Base-by-base conservation (phyloP, 2,329 filamentous ascomycete genomes). In the Xylariales sp. region DNA sequence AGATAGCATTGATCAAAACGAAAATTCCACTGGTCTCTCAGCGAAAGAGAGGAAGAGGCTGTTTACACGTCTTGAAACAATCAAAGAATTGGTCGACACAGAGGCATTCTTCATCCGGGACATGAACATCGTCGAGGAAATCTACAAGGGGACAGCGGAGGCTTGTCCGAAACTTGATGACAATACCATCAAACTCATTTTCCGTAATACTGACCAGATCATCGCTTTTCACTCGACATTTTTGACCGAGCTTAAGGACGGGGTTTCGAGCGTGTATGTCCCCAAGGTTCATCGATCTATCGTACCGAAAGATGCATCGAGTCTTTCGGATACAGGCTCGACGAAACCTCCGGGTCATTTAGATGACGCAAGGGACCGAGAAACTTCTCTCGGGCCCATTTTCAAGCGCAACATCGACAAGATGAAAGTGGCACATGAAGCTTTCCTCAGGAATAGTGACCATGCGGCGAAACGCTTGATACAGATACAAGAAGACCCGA, bases 51-150 rank as follows among this genome's bases (percentile, higher is more conserved):
- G 76, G 46, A 83, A 84, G 46, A 80, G 86, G n/a, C 70, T 97
- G 7, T 78, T 79, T 37, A 86, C 91, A 58, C 84, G 93, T 15
- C 80, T 84, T 41, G 81, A 94, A 59, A 81, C 94, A 35, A 84
- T 97, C 54, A 90, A 91, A 57, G 93, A 98, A 62, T 71, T 98
- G 27, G 77, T 96, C 33, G 89, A 96, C 55, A 98, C 93, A 0
- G 93, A 98, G 60, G 82, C 88, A 35, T 82, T 84, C 5, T 97
- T 95, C 63, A 82, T 94, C 43, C 81, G 88, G 49, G 93, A 98
- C 60, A 91, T 98, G 88, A 95, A 90, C 60, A 91, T 98, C 40
- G 85, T 95, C 3, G 88, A 95, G 56, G 90, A 97, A 57, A 97
- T 98, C 41, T 98, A 97, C 72, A 95, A 94, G 63, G 89, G 88